Base-by-base conservation (phyloP, 2,329 filamentous ascomycete species). In the Hymenoscyphus salicellus region DNA sequence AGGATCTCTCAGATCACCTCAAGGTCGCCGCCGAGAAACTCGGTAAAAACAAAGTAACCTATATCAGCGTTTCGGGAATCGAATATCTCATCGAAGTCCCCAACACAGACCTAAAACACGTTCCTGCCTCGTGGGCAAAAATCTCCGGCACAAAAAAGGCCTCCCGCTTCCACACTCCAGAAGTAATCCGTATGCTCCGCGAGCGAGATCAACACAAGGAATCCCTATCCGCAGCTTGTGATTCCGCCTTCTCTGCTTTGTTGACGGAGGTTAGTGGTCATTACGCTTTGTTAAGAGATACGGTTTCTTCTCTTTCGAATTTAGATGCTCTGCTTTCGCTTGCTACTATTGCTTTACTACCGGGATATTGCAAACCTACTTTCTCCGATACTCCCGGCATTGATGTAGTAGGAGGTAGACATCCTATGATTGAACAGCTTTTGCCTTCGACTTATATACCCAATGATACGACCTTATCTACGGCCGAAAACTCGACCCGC, bases 191-290 rank as follows among this genome's bases (percentile, higher is more conserved):
- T 66, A 83, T 97, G 71, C 85, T 97, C 20, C 87, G 88, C 52
- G 93, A 97, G 78, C 87, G 95, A 55, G 95, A 98, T 76, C 94
- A 97, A 73, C 91, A 97, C 78, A 96, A 94, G 74, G 95, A 99
- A 77, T 89, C 92, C 2, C 86, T 99, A 14, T 92, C 93, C 2
- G 93, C 93, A 10, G 93, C 94, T 52, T 99, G 95, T 76, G 93
- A 98, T 73, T 81, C 82, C 32, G 94, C 94, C 4, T 99, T 95
- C 78, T 79, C 80, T 3, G 80, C 83, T 16, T 83, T 98, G 5
- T 84, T 98, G 8, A 77, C 82, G 3, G 85, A 89, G 41, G 90
- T 99, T 58, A 87, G 91, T 8, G 81, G 86, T n/a, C 88, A 92
- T 69, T 99, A 99, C 76, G 93, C 96, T 75, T 85, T 89, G 3